Percentiles rank a stretch among this genome's conserved stretches.
phyloP scores from a whole-genome alignment of 225 moss, liverwort and hornwort species.

The Rhytidiadelphus loreus region DNA sequence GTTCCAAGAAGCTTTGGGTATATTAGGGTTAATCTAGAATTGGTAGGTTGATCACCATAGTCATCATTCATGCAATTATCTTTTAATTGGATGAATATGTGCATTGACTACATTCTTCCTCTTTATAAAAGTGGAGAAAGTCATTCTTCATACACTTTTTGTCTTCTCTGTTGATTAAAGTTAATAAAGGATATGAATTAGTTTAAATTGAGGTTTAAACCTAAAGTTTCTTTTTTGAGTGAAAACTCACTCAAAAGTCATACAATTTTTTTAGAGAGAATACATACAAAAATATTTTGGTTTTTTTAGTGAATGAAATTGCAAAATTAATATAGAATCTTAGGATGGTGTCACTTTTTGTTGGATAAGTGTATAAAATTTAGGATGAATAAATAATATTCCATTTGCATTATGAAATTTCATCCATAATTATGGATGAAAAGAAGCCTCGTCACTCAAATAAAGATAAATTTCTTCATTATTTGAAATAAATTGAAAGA shows the following conservation, averaged over 20 bases:
- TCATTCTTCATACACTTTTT: background rate
- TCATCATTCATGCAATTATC: too few species aligned
- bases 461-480: too few species aligned
- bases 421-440: background rate
- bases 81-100: background rate
- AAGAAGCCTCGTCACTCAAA: too few species aligned
- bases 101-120: background rate
- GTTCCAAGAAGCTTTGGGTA: too few species aligned
- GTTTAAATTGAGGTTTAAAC: background rate
- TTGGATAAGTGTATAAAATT: background rate
- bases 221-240: background rate
- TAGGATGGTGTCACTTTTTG: background rate
- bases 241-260: background rate
- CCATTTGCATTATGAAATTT: background rate
- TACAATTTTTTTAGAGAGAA: background rate
- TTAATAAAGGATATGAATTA: accelerated
- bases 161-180: background rate
- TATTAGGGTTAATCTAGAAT: too few species aligned
- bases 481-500: too few species aligned
- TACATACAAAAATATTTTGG: background rate
- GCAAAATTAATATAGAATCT: background rate
- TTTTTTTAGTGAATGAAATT: background rate
- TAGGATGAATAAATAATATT: background rate
- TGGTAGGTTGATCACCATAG: too few species aligned
- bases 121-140: background rate